Evolutionary conservation across 176 grass and related monocot species (phyloP), one percentile per base, ranked within the genome.

Genomic region (Juncus effusus): DNA sequence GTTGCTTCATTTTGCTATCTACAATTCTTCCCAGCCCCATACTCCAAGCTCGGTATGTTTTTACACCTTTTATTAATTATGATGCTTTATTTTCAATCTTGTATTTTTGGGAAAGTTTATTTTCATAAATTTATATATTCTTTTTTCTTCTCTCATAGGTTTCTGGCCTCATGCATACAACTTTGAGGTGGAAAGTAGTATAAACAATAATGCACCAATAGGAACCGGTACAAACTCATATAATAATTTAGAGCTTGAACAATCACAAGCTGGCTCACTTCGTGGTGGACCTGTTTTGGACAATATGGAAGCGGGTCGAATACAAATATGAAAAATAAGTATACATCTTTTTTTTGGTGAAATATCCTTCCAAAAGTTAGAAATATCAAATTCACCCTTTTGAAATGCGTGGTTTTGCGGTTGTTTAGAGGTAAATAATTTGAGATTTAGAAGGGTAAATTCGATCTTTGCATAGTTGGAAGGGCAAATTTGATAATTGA

Each of bases 1-100:
- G 69, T 72, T 47, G 69, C 69, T 41, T 57, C 69, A 45, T 36
- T 72, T 72, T 72, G 69, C 38, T 72, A 72, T 72, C 69, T 72
- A 9, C 69, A 72, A 36, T 72, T 72, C 69, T 72, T 72, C 54
- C 69, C 69, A 7, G 39, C 58, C 3, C 69, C 69, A 35, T 58
- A 39, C 58, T 53, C 55, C 58, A 40, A 59, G 16, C 11, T 2
- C 19, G 14, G 69, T 72, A 72, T 36, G 68, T 72, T 71, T 47
- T 47, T 47, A 47, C 4, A 5, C 4, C 44, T 47, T 47, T 47
- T 9, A 5, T 47, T 47, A 47, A 47, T 47, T 9, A 47, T 47
- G 1, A 47, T 47, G 0, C 0, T 47, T 47, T 9, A 47, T 9
- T 47, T 1, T 47, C 44, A 6, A 9, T 47, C 9, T 2, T 9